Evolutionary conservation across 1,139 yeast genomes (phyloP).

Genomic region (Saccharomycopsis phalli): DNA sequence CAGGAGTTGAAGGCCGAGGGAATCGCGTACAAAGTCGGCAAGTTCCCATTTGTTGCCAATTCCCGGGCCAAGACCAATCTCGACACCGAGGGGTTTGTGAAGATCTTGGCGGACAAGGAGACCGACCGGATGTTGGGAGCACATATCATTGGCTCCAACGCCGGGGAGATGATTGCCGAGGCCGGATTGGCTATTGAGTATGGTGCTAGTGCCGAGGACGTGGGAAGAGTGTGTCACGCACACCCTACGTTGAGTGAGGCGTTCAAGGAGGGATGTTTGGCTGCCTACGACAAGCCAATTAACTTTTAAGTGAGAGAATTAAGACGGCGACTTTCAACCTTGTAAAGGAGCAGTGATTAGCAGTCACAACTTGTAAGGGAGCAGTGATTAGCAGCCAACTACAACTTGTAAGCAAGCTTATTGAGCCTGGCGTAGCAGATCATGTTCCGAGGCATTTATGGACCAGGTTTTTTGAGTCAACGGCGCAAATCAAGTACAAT

Average conservation of each 20-base stretch:
- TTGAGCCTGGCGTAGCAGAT: no score
- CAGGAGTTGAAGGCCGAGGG: constrained; percentile 94
- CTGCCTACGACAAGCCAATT: constrained; percentile 84
- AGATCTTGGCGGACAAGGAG: constrained; percentile 92
- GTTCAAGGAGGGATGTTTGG: constrained; percentile 95
- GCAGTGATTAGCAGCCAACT: no score
- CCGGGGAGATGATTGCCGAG: constrained; percentile 99
- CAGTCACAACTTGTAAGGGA: no score
- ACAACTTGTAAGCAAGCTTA: no score
- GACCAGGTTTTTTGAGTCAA: no score
- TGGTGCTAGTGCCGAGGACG: constrained; percentile 97
- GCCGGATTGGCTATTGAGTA: constrained; percentile 96
- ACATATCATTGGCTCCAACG: constrained; percentile 95
- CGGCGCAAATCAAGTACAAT: no score
- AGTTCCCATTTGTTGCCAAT: constrained; percentile 97
- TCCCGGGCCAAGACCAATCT: constrained; percentile 98
- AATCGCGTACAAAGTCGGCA: constrained; percentile 85
- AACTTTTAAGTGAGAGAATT: constrained; percentile 67
- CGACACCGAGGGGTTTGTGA: constrained; percentile 96
- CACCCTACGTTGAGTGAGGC: constrained; percentile 99
- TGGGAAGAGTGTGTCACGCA: constrained; percentile 96
- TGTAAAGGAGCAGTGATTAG: no score
- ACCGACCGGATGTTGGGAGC: constrained; percentile 95
- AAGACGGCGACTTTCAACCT: no score
- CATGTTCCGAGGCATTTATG: no score